These are phyloP conservation scores for Suhomyces chickasaworum DNA, from an alignment of 1,139 yeast genomes.

Conservation along the genomic window DNA sequence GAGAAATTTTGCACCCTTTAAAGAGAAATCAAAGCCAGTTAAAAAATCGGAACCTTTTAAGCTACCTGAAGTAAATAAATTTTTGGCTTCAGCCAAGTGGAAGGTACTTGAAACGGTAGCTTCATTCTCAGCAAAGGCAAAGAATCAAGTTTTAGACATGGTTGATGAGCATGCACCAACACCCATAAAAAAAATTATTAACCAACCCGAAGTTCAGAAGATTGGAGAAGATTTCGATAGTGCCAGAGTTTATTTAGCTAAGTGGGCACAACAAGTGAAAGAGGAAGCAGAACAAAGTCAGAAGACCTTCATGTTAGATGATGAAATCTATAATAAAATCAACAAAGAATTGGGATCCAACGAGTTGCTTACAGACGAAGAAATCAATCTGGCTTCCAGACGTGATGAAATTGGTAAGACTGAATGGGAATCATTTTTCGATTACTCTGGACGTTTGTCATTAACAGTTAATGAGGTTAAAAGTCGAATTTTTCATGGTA, in stretches of 20 bases:
- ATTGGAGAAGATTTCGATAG: conserved; percentile 91
- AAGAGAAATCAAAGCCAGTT: conserved; percentile 24
- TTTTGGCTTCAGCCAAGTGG: conserved; percentile 80
- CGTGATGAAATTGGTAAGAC: conserved; percentile 62
- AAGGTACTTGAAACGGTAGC: conserved; percentile 82
- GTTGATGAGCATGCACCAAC: conserved; percentile 69
- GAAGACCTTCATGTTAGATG: conserved; percentile 58
- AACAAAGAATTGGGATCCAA: conserved; percentile 70
- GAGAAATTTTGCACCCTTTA: conserved; percentile 71
- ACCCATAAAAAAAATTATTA: conserved; percentile 62
- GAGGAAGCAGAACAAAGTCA: conserved; percentile 85
- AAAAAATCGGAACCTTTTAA: conserved; percentile 25
- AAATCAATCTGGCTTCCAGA: conserved; percentile 61
- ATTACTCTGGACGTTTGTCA: conserved; percentile 68
- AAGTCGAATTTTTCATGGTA: conserved; percentile 87
- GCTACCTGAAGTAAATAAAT: conserved; percentile 46
- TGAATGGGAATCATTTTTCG: conserved; percentile 91
- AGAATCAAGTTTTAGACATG: conserved; percentile 57
- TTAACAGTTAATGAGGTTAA: conserved; percentile 78
- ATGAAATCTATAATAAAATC: conserved; percentile 58
- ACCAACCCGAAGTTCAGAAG: conserved; percentile 75
- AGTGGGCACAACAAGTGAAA: conserved; percentile 95
- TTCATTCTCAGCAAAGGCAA: conserved; percentile 70
- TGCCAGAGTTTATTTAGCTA: conserved; percentile 87
- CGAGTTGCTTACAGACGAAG: conserved; percentile 59